Percentiles rank a stretch among this genome's conserved stretches.
Conservation (phyloP, 768 basidiomycete species). For the Aureoboletus auriporus region DNA sequence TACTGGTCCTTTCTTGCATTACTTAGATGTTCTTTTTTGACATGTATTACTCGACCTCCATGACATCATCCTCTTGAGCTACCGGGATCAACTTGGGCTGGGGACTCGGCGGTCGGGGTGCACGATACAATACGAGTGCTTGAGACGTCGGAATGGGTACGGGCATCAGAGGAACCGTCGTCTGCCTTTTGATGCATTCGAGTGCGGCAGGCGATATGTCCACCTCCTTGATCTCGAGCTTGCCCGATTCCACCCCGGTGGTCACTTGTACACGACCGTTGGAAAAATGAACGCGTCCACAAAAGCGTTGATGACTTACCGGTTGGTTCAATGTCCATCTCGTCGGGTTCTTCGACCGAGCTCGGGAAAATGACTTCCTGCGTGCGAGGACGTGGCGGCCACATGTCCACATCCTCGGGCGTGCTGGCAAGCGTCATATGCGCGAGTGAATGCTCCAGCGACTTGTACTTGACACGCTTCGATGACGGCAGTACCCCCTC, state of each 20-base stretch:
- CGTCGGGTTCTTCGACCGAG: constrained; percentile 50
- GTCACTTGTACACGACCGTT: too few relatives aligned
- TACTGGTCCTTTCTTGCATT: constrained; percentile 19
- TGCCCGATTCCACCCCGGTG: constrained; percentile 15
- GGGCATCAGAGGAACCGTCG: constrained; percentile 20
- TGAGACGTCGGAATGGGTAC: constrained; percentile 24
- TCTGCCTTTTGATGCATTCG: constrained; percentile 38
- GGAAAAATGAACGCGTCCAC: not conserved
- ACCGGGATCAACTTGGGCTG: not conserved
- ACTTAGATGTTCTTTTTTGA: constrained; percentile 19
- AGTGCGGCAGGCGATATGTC: constrained; percentile 45
- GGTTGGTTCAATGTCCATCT: constrained; percentile 69
- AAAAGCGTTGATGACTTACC: constrained; percentile 37
- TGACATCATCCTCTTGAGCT: constrained; percentile 37
- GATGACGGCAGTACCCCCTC: constrained; percentile 16
- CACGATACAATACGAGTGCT: constrained; percentile 55
- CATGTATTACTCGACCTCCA: constrained; percentile 45
- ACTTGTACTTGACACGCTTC: constrained; percentile 48
- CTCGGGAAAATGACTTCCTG: constrained; percentile 28
- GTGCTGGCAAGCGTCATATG: constrained; percentile 36
- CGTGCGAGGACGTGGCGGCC: constrained; percentile 4
- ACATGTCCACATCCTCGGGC: constrained; percentile 18
- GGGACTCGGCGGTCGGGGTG: constrained; percentile 30
- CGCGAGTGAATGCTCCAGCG: constrained; percentile 56
- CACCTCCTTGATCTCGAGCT: constrained; percentile 24